Percentiles rank a stretch among this genome's conserved stretches.
phyloP scores from a whole-genome alignment of 495 filamentous ascomycete genomes.

The Penicillium cinerascens region DNA sequence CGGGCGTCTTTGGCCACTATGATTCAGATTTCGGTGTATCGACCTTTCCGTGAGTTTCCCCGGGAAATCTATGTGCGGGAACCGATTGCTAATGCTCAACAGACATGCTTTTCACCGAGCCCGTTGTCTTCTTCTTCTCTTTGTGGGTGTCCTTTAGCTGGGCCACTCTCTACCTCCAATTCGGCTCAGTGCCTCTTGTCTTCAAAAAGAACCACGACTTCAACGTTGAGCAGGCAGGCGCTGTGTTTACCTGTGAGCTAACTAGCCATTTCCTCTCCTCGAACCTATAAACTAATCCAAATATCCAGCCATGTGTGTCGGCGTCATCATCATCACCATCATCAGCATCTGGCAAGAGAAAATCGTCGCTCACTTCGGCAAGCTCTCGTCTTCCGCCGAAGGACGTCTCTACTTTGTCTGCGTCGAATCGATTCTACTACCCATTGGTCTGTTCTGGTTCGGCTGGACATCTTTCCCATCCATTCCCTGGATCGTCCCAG shows the following conservation, averaged over 20 bases:
- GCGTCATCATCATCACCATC: conserved; percentile 62
- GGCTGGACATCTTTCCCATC: conserved; percentile 66
- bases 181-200: conserved; percentile 73
- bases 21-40: conserved; percentile 68
- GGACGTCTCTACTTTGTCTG: conserved; percentile 80
- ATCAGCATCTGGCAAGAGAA: conserved; percentile 74
- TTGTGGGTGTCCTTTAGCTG: conserved; percentile 88
- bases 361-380: conserved; percentile 39
- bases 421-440: conserved; percentile 63
- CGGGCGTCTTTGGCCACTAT: conserved; percentile 64
- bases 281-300: background rate
- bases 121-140: conserved; percentile 93
- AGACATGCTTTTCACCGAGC: conserved; percentile 81
- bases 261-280: background rate
- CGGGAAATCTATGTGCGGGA: background rate
- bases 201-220: conserved; percentile 70
- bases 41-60: conserved; percentile 65
- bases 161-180: conserved; percentile 85
- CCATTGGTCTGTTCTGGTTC: conserved; percentile 80
- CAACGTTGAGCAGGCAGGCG: conserved; percentile 60
- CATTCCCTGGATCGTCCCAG: conserved; percentile 75
- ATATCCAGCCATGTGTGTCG: conserved; percentile 59
- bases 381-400: conserved; percentile 61
- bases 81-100: background rate
- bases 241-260: conserved; percentile 62